Evolutionary conservation across 768 basidiomycete species (phyloP), one percentile per base, ranked within the genome.

Genomic region (Tephrocybe sp.): DNA sequence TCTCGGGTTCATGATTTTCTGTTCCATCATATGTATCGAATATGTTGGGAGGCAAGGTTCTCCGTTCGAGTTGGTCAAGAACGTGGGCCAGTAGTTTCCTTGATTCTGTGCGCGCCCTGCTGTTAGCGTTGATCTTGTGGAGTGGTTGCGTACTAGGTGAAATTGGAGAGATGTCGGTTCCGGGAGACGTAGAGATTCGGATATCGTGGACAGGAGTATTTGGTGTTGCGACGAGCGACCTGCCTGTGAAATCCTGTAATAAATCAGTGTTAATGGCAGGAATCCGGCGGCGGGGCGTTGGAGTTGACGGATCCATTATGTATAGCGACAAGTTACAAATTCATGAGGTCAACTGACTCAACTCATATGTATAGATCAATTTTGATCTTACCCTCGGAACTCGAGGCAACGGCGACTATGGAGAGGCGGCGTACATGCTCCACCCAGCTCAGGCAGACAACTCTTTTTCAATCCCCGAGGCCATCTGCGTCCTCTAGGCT

Each of bases 31-130:
- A 65, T 5, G 63, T 59, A 33, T 81, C 78, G 49, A 79, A 76
- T 28, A 81, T 67, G 1, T 80, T 62, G 2, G 82, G 80, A 25
- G 85, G 83, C 54, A 73, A 72, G 3, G 68, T 69, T 49, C 90
- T 75, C 44, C 68, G 70, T 41, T 80, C 77, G n/a, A 93, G 73
- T 58, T 85, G 81, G 17, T 73, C 72, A 14, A 92, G 69, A 24
- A 89, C 70, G 62, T 86, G 82, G 0, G 79, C 75, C 3, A 91
- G 71, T 20, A 90, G 72, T 62, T 90, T 90, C 43, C 82, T 78
- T 8, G 84, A 81, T 64, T 89, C 89, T 47, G 79, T 77, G 28
- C 72, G 72, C 24, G 77, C 76, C 55, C 75, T 77, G 47, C 64
- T 66, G 24, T 71, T 67, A 55, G 66, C 39, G 53, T 62, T 60